Percentiles rank a stretch among this genome's conserved stretches.
Conservation (phyloP, 73 alveolate species). For the Uronychia binucleata region DNA sequence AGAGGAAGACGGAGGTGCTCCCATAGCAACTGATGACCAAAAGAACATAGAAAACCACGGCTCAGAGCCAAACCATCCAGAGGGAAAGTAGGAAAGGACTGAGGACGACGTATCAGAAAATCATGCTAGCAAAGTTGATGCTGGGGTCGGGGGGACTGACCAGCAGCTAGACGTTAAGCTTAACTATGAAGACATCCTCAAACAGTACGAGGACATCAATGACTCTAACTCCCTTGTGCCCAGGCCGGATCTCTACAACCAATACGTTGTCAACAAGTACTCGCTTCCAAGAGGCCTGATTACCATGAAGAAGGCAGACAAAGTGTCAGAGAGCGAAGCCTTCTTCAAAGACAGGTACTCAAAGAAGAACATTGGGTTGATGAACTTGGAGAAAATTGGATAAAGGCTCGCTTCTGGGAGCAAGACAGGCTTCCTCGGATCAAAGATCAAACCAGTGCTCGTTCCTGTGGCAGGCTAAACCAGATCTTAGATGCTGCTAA, state of each 20-base stretch:
- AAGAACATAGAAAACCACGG: not conserved
- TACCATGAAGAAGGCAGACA: not conserved
- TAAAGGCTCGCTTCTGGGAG: conserved; percentile 10
- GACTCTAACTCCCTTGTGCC: conserved; percentile 6
- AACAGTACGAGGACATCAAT: conserved; percentile 4
- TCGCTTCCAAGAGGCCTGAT: conserved; percentile 17
- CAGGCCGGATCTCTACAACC: conserved; percentile 4
- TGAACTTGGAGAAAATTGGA: conserved; percentile 17
- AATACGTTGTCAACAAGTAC: conserved; percentile 23
- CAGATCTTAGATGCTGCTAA: not conserved
- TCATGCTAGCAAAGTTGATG: not conserved
- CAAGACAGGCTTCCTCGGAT: conserved; percentile 13
- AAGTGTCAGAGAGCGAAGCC: conserved; percentile 6
- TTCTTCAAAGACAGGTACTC: conserved; percentile 25
- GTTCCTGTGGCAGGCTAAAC: not conserved
- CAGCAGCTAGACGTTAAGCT: not conserved
- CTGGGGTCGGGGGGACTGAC: not conserved
- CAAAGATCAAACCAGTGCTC: conserved; percentile 2
- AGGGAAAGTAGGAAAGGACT: not conserved
- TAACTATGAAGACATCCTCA: not conserved
- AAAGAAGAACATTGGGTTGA: conserved; percentile 12
- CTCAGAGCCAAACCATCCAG: not conserved
- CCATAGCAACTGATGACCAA: not conserved
- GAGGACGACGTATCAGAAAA: not conserved
- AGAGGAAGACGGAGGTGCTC: not conserved